Conservation (phyloP, 306 rosid genomes). For the Sicyos baderoa region DNA sequence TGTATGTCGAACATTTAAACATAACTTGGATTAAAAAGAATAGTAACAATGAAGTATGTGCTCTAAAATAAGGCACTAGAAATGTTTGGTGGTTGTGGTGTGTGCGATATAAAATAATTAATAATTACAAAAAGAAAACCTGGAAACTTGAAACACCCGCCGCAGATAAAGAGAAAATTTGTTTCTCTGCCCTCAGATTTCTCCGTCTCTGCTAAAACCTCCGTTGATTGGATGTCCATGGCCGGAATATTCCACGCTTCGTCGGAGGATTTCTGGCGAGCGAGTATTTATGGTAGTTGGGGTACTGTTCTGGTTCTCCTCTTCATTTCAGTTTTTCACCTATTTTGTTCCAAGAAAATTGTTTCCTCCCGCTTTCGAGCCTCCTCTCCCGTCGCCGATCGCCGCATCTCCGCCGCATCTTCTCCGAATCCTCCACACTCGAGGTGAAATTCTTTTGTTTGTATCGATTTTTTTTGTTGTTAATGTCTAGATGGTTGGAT, state of each 20-base stretch:
- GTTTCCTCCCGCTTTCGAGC: constrained; percentile 27
- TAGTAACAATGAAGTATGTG: no score
- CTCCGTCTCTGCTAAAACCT: not conserved
- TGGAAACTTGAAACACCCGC: no score
- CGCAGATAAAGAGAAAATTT: no score
- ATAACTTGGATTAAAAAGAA: no score
- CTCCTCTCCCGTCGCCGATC: not conserved
- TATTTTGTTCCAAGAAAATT: constrained; percentile 13
- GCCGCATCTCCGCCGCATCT: not conserved
- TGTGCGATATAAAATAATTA: no score
- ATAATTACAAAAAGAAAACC: no score
- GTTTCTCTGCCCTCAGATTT: no score
- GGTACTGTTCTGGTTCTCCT: constrained; percentile 37
- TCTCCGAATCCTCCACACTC: not conserved
- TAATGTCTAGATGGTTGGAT: not conserved
- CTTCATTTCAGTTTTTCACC: constrained; percentile 37
- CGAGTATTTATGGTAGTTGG: constrained; percentile 42
- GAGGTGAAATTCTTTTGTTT: not conserved
- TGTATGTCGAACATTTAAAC: no score
- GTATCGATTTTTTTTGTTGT: not conserved
- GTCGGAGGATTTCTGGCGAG: constrained; percentile 33
- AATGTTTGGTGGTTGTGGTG: no score
- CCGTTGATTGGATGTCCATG: not conserved
- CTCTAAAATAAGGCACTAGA: no score
- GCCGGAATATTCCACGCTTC: constrained; percentile 15